Conservation (phyloP, 2,329 filamentous ascomycete genomes). For the Intubia oerlemansii region DNA sequence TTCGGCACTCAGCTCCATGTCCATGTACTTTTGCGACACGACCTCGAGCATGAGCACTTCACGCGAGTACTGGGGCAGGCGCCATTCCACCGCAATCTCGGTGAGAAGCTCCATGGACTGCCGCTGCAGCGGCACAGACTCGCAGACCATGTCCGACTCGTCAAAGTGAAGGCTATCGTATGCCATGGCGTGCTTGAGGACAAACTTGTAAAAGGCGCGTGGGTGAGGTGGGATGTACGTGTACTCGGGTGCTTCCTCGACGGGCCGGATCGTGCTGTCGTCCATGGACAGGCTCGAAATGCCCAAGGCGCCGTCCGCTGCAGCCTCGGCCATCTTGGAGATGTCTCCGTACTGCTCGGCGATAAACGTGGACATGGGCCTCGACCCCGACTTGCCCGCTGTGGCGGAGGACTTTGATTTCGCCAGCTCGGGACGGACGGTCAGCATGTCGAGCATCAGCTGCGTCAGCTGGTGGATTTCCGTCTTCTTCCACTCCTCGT, state of each 20-base stretch:
- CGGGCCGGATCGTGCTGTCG: constrained; percentile 27
- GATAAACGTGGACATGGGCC: constrained; percentile 21
- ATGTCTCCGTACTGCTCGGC: constrained; percentile 33
- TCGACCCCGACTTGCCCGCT: too few species aligned
- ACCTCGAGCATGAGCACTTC: constrained; percentile 70
- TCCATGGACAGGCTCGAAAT: constrained; percentile 44
- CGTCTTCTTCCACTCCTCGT: constrained; percentile 76
- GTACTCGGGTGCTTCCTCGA: constrained; percentile 49
- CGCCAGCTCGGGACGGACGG: constrained; percentile 65
- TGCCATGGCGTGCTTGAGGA: constrained; percentile 45
- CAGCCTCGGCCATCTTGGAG: constrained; percentile 25
- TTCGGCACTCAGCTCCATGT: constrained; percentile 61
- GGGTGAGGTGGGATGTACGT: constrained; percentile 80
- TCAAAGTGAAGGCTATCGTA: constrained; percentile 26
- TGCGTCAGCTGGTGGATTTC: constrained; percentile 74
- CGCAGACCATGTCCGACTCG: constrained; percentile 7
- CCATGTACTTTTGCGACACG: constrained; percentile 62
- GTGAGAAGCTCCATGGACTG: constrained; percentile 65
- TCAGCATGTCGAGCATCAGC: constrained; percentile 82
- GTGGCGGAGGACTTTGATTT: constrained; percentile 27
- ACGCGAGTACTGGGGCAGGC: constrained; percentile 64
- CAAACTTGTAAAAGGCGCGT: constrained; percentile 61
- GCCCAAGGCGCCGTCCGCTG: constrained; percentile 40
- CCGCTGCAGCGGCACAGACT: constrained; percentile 38
- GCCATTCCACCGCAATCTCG: constrained; percentile 74